phyloP scores from a whole-genome alignment of 768 basidiomycete species.

The Lactarius tabidus region DNA sequence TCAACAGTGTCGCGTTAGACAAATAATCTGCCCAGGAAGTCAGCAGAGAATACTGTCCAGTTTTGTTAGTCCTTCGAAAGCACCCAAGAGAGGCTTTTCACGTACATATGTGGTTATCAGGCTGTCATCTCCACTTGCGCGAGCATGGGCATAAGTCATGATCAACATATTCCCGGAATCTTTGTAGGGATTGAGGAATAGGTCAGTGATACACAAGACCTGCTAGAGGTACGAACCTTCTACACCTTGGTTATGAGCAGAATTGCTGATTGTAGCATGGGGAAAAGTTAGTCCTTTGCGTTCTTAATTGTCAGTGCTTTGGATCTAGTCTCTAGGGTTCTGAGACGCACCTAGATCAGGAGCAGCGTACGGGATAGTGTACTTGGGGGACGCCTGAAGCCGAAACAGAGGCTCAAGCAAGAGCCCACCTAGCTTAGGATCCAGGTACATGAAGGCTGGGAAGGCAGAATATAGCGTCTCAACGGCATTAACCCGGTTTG shows the following conservation, averaged over 20 bases:
- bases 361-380: slow-evolving; percentile 20
- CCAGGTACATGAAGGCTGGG: slow-evolving; percentile 50
- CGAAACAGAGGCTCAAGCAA: slow-evolving; percentile 28
- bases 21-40: slow-evolving; percentile 22
- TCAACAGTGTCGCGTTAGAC: slow-evolving; percentile 42
- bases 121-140: slow-evolving; percentile 27
- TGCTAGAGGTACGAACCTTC: slow-evolving; percentile 6
- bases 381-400: slow-evolving; percentile 19
- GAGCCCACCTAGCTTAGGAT: slow-evolving; percentile 42
- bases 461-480: slow-evolving; percentile 52
- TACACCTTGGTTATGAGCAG: neutral
- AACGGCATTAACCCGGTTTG: slow-evolving; percentile 40
- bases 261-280: neutral
- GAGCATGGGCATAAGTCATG: slow-evolving; percentile 32
- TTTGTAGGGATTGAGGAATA: neutral
- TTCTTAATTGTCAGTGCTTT: neutral
- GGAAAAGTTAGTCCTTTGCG: slow-evolving; percentile 5
- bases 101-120: slow-evolving; percentile 28
- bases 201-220: neutral
- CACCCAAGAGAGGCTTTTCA: neutral
- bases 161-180: slow-evolving; percentile 37
- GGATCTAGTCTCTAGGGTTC: too few relatives aligned
- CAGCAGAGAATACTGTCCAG: slow-evolving; percentile 27
- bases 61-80: neutral
- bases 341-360: slow-evolving; percentile 25